A percentile compares a stretch with the other conserved stretches of the same genome.
Conservation (phyloP, 192 early-diverging fungal species). For the Anaeromyces robustus region DNA sequence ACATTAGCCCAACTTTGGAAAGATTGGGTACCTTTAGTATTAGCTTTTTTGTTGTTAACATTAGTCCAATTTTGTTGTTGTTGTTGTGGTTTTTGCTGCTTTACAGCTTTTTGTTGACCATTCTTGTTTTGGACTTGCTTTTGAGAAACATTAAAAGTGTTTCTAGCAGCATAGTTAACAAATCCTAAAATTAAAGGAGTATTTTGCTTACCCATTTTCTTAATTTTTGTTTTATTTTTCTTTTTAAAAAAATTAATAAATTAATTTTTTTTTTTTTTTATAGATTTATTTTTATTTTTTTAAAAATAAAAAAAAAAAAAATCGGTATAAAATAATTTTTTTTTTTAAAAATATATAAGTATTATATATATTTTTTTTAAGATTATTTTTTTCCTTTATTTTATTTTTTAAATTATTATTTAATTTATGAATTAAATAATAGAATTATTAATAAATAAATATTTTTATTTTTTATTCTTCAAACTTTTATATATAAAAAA, state of each 20-base stretch:
- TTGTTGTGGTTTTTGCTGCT: not conserved
- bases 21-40: not conserved
- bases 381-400: no score
- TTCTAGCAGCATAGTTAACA: not conserved
- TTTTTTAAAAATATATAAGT: no score
- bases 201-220: not conserved
- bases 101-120: not conserved
- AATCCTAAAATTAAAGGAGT: not conserved
- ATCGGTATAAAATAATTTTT: no score
- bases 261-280: not conserved
- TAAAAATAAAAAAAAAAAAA: no score
- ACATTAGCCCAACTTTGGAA: not conserved
- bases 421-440: no score
- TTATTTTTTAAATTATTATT: no score
- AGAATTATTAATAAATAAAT: no score
- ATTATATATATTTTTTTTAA: no score
- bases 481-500: no score
- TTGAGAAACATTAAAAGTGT: not conserved
- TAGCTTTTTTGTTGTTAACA: not conserved
- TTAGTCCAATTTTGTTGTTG: not conserved
- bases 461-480: no score
- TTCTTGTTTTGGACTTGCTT: not conserved
- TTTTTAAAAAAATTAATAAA: not conserved
- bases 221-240: not conserved
- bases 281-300: not conserved